phyloP scores from a whole-genome alignment of 495 filamentous ascomycete species.

The Letharia columbiana region DNA sequence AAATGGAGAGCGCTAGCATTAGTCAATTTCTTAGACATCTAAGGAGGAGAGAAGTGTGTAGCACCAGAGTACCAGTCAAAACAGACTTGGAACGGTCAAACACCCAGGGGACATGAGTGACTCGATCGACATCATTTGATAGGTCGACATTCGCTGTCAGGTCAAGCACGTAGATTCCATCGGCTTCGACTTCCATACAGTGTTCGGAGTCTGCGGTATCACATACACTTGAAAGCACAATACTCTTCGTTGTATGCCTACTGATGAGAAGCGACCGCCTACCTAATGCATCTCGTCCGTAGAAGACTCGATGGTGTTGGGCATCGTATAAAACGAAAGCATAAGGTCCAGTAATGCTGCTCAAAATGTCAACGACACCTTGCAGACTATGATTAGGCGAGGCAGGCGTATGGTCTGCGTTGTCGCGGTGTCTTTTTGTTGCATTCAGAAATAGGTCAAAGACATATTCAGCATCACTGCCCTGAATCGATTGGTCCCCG shows the following conservation, averaged over 20 bases:
- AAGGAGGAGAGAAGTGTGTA: conserved; percentile 8
- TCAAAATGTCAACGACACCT: conserved; percentile 39
- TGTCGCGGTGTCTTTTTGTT: conserved; percentile 10
- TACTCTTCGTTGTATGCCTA: conserved; percentile 34
- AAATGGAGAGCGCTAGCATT: conserved; percentile 48
- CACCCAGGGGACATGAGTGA: conserved; percentile 8
- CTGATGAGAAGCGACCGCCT: conserved; percentile 67
- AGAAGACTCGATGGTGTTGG: conserved; percentile 52
- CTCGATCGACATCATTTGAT: conserved; percentile 5
- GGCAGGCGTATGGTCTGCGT: not conserved
- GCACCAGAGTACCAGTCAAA: conserved; percentile 3
- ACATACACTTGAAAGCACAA: conserved; percentile 71
- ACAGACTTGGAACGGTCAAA: not conserved
- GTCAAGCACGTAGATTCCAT: conserved; percentile 64
- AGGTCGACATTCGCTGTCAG: conserved; percentile 30
- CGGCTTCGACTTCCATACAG: conserved; percentile 77
- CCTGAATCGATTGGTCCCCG: conserved; percentile 40
- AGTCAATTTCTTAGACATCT: conserved; percentile 23
- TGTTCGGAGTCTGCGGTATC: conserved; percentile 40
- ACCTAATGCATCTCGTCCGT: conserved; percentile 77
- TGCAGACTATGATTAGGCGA: conserved; percentile 3
- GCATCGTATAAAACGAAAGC: conserved; percentile 85
- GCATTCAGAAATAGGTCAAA: conserved; percentile 54
- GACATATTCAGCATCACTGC: conserved; percentile 71
- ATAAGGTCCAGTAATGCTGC: conserved; percentile 71